Conservation (phyloP, 225 moss, liverwort and hornwort genomes). For the Neckera pumila region DNA sequence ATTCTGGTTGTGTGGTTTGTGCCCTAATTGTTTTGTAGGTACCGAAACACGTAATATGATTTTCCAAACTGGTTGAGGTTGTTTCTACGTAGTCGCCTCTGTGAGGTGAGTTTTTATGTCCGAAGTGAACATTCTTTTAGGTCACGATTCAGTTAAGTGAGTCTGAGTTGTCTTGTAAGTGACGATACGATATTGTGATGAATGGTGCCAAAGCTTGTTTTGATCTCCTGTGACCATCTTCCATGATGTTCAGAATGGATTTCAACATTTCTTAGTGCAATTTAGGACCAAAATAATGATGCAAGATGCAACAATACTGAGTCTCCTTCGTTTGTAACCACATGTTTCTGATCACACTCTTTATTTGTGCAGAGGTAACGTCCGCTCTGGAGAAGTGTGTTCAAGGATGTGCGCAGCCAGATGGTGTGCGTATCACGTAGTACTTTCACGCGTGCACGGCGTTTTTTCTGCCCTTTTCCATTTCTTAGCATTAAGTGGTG, state of each 20-base stretch:
- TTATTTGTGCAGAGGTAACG: neutral
- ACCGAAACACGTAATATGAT: neutral
- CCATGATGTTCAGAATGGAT: neutral
- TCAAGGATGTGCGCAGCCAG: neutral
- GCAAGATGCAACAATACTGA: neutral
- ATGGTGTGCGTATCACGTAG: neutral
- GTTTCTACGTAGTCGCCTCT: neutral
- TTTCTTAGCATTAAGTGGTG: neutral
- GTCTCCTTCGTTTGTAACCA: neutral
- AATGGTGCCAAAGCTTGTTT: neutral
- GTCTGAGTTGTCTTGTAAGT: neutral
- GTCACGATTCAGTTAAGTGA: neutral
- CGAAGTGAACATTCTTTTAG: neutral
- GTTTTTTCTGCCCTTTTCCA: neutral
- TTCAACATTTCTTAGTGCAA: neutral
- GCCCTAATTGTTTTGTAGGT: neutral
- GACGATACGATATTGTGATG: neutral
- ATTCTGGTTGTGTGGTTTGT: neutral
- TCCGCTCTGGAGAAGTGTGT: neutral
- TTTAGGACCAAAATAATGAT: neutral
- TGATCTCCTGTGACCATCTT: neutral
- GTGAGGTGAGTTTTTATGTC: neutral
- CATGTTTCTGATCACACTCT: neutral
- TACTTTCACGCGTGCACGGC: neutral
- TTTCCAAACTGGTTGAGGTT: neutral